phyloP scores from a whole-genome alignment of 1,139 yeast species.

The Pichia sp. region DNA sequence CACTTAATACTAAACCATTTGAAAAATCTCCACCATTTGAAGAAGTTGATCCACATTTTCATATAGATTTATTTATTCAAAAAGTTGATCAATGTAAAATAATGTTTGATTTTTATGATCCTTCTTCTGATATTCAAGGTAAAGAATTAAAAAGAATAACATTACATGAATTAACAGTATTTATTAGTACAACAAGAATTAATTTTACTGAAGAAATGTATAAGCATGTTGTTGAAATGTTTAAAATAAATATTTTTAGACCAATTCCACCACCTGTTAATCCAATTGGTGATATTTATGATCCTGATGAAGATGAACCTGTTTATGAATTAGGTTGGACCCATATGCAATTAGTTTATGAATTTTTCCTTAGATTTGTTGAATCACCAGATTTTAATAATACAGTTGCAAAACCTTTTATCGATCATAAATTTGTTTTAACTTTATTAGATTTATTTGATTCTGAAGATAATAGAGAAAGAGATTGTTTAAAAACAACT shows the following conservation, averaged over 20 bases:
- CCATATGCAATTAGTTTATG: slow-evolving; percentile 95
- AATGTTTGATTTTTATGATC: slow-evolving; percentile 90
- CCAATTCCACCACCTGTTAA: slow-evolving; percentile 98
- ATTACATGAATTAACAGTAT: slow-evolving; percentile 82
- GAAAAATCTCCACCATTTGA: slow-evolving; percentile 82
- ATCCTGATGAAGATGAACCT: slow-evolving; percentile 99
- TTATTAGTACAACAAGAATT: slow-evolving; percentile 69
- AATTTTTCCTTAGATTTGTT: slow-evolving; percentile 84
- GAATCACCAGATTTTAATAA: slow-evolving; percentile 95
- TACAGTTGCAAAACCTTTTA: slow-evolving; percentile 85
- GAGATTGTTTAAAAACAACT: slow-evolving; percentile 92
- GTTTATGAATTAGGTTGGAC: slow-evolving; percentile 98
- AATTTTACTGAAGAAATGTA: slow-evolving; percentile 90
- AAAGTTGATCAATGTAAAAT: slow-evolving; percentile 93
- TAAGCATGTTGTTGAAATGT: slow-evolving; percentile 83
- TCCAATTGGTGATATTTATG: slow-evolving; percentile 92
- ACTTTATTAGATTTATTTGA: slow-evolving; percentile 83
- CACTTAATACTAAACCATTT: slow-evolving; percentile 64
- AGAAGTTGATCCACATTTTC: slow-evolving; percentile 84
- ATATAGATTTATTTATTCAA: slow-evolving; percentile 72
- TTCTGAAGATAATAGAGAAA: slow-evolving; percentile 92
- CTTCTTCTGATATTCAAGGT: slow-evolving; percentile 85
- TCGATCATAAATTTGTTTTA: slow-evolving; percentile 85
- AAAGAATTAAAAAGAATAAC: slow-evolving; percentile 87
- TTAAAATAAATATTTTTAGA: slow-evolving; percentile 79